Evolutionary conservation across 225 moss, liverwort and hornwort genomes (phyloP).

Genomic region (Antitrichia curtipendula): DNA sequence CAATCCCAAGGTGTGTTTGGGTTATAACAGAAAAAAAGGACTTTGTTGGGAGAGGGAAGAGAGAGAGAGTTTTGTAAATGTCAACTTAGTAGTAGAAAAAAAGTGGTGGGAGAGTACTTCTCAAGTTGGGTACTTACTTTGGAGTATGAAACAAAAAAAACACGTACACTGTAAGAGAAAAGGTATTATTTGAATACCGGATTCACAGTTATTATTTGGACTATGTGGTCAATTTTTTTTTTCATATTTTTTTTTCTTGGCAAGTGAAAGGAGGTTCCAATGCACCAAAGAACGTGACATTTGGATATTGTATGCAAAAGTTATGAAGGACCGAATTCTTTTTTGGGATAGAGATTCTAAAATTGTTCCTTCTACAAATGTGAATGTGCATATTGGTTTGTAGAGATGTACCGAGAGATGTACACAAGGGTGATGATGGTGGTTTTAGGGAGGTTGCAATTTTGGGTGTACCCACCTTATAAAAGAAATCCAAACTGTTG

Average conservation of each 20-base stretch:
- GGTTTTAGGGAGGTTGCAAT: neutral
- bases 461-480: neutral
- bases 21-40: no score
- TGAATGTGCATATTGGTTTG: neutral
- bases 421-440: neutral
- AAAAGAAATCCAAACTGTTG: no score
- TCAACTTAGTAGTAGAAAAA: neutral
- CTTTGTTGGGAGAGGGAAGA: neutral
- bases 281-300: accelerated
- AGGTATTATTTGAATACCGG: neutral
- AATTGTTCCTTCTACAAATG: no score
- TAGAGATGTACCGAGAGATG: neutral
- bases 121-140: neutral
- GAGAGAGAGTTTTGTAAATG: neutral
- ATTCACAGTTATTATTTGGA: neutral
- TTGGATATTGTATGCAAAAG: neutral
- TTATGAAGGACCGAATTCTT: neutral
- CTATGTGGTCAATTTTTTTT: neutral
- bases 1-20: neutral
- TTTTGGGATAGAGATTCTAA: neutral
- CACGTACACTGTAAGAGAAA: neutral
- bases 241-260: neutral
- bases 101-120: neutral
- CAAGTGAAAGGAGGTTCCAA: neutral
- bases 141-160: neutral